phyloP scores from a whole-genome alignment of 352 stramenopile species.

The Globisporangium perplexum region DNA sequence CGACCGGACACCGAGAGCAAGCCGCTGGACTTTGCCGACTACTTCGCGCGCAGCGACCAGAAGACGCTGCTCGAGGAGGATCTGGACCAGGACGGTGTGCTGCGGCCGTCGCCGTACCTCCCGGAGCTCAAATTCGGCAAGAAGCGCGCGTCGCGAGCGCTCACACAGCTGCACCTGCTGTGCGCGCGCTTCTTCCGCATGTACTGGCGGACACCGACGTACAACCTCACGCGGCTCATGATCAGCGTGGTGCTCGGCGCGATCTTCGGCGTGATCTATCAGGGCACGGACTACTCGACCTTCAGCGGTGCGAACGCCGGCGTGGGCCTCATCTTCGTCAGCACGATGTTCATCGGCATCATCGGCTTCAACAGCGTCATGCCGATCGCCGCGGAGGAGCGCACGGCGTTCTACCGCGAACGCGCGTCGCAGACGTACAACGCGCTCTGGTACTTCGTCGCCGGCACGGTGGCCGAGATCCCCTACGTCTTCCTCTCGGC shows the following conservation, averaged over 20 bases:
- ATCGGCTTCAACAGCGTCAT: slow-evolving; percentile 80
- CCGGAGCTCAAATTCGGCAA: slow-evolving; percentile 34
- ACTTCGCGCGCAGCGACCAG: slow-evolving; percentile 32
- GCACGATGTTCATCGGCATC: slow-evolving; percentile 75
- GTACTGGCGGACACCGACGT: slow-evolving; percentile 85
- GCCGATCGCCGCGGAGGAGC: slow-evolving; percentile 70
- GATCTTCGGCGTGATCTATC: slow-evolving; percentile 74
- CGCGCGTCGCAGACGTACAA: slow-evolving; percentile 89
- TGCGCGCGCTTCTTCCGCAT: slow-evolving; percentile 57
- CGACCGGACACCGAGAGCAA: neutral
- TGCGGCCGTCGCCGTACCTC: slow-evolving; percentile 20
- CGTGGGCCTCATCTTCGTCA: slow-evolving; percentile 79
- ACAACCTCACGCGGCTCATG: slow-evolving; percentile 77
- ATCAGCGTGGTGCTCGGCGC: slow-evolving; percentile 63
- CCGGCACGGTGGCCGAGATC: slow-evolving; percentile 76
- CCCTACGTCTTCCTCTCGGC: slow-evolving; percentile 38
- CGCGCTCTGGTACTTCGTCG: slow-evolving; percentile 72
- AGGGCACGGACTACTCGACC: slow-evolving; percentile 41
- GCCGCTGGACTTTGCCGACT: slow-evolving; percentile 30
- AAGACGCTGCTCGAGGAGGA: slow-evolving; percentile 30
- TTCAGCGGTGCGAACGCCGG: slow-evolving; percentile 36
- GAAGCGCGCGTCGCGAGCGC: slow-evolving; percentile 24
- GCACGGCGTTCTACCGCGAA: slow-evolving; percentile 92
- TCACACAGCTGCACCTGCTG: slow-evolving; percentile 34
- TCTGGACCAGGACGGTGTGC: slow-evolving; percentile 35